Evolutionary conservation across 1,139 yeast genomes (phyloP), one percentile per base, ranked within the genome.

Genomic region (Kurtzmaniella quercitrusa): DNA sequence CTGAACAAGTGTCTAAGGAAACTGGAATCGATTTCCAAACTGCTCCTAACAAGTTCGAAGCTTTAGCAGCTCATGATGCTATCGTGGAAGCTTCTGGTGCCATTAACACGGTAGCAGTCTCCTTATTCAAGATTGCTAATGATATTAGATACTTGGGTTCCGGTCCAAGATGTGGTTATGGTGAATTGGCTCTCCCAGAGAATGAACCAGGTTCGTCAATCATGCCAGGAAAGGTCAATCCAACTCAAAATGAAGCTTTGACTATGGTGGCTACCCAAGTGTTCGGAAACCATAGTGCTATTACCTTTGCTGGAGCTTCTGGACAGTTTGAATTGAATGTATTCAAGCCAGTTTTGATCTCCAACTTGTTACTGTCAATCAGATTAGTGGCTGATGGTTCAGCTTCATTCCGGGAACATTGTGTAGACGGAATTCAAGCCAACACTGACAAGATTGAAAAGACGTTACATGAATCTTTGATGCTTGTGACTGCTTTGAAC

Each of bases 211-310:
- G 98, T 62, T 89, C 97, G 48, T 89, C 97, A 25, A 93, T 93
- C 68, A 93, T 94, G 98, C 98, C 98, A 44, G 98, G 98, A 63
- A 93, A 93, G 75, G 98, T 93, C 52, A 93, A 93, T 78, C 98
- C 98, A 54, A 93, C 98, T 47, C 98, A 93, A 75, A 91, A 91
- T 68, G 98, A 93, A 76, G 98, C 98, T 45, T 75, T 93, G 68
- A 93, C 98, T 51, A 95, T 94, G 96, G 96, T 91, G 48, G 91
- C 96, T 62, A 81, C 95, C 50, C 98, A 93, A 75, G 98, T 93
- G 31, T 87, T 93, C 66, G 98, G 98, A 66, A 93, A 94, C 81
- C 85, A 94, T 69, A 72, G 96, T 45, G 81, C 96, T 52, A 88
- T 93, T 70, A 91, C 98, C 34, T 90, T 88, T 64, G 94, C 96